These are phyloP conservation scores for Mallotus nudiflorus DNA, from an alignment of 345 rosid species.

Conservation along the genomic window DNA sequence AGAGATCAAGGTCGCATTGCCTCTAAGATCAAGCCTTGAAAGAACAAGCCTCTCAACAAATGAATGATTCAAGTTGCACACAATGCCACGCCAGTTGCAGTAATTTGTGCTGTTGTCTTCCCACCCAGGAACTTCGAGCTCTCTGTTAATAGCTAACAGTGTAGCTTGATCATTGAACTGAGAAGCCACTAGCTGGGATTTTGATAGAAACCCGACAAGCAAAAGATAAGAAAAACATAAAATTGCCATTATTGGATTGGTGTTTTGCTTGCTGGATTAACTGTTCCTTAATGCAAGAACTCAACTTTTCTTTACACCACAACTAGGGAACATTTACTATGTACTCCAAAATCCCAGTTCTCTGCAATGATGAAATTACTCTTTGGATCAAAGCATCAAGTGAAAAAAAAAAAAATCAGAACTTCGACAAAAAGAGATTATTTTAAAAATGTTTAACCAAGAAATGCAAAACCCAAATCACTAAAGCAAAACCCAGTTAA, in stretches of 20 bases:
- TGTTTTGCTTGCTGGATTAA: neutral
- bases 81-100: slow-evolving; percentile 79
- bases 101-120: slow-evolving; percentile 57
- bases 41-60: slow-evolving; percentile 74
- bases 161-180: slow-evolving; percentile 55
- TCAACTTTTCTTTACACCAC: slow-evolving; percentile 10
- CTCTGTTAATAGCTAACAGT: slow-evolving; percentile 61
- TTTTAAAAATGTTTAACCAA: neutral
- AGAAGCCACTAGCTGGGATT: slow-evolving; percentile 43
- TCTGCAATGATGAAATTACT: neutral
- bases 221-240: slow-evolving; percentile 43
- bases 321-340: neutral
- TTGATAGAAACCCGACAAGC: slow-evolving; percentile 55
- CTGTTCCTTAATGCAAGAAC: slow-evolving; percentile 20
- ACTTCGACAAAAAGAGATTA: slow-evolving; percentile 2
- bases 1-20: slow-evolving; percentile 68
- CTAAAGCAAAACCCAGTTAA: slow-evolving; percentile 32
- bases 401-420: slow-evolving; percentile 1
- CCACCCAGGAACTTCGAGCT: slow-evolving; percentile 85
- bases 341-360: neutral
- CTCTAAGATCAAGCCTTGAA: slow-evolving; percentile 75
- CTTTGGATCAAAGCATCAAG: slow-evolving; percentile 27
- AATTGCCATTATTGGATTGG: slow-evolving; percentile 38
- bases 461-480: slow-evolving; percentile 30
- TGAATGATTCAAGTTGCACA: slow-evolving; percentile 61